These are phyloP conservation scores for Nicotiana rustica DNA, from an alignment of 305 asterid genomes.

Conservation along the genomic window DNA sequence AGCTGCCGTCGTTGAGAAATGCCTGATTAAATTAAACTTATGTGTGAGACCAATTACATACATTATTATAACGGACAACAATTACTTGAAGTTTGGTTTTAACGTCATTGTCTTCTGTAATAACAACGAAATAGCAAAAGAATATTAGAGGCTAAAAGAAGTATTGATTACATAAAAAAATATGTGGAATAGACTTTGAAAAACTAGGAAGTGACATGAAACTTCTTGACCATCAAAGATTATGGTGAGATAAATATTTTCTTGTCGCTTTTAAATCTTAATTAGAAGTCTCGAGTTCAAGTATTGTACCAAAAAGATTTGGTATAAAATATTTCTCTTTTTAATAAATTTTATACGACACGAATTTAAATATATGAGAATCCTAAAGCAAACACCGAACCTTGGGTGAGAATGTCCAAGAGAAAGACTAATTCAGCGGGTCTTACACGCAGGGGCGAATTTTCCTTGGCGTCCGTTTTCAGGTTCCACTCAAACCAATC, in stretches of 20 bases:
- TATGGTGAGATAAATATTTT: too few species aligned
- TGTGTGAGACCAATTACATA: not conserved
- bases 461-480: slow-evolving; percentile 11
- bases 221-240: not conserved
- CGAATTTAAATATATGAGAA: too few species aligned
- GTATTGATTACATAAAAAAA: too few species aligned
- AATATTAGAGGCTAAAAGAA: not conserved
- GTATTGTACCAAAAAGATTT: too few species aligned
- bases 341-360: too few species aligned
- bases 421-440: slow-evolving; percentile 11
- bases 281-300: too few species aligned
- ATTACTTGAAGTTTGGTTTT: slow-evolving; percentile 12
- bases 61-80: not conserved
- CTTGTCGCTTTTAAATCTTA: too few species aligned
- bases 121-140: not conserved
- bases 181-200: not conserved
- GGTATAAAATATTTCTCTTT: not conserved
- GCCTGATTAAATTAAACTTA: not conserved
- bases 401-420: not conserved
- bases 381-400: too few species aligned
- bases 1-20: not conserved
- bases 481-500: not conserved
- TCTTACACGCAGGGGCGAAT: not conserved
- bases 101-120: not conserved
- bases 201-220: not conserved